A percentile compares a stretch with the other conserved stretches of the same genome.
Conservation (phyloP, 306 rosid genomes). For the Prunus salicina region DNA sequence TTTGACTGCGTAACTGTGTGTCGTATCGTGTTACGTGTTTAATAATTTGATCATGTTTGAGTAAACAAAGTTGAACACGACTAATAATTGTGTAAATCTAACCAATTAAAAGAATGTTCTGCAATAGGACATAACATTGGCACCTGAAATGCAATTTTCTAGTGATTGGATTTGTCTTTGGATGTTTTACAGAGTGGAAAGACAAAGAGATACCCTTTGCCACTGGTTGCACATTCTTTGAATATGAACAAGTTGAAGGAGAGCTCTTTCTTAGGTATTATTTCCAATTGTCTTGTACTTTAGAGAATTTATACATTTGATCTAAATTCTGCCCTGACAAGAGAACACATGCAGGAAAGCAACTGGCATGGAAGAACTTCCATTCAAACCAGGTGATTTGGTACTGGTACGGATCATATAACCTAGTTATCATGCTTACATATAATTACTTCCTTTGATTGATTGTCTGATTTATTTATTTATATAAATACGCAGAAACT, state of each 20-base stretch:
- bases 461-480: too few species aligned
- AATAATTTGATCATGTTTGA: neutral
- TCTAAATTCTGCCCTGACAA: neutral
- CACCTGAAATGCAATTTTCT: neutral
- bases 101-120: too few species aligned
- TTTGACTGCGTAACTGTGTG: neutral
- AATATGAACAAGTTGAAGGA: slow-evolving; percentile 32
- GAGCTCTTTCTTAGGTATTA: slow-evolving; percentile 33
- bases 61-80: neutral
- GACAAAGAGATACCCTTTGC: slow-evolving; percentile 39
- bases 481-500: slow-evolving; percentile 35
- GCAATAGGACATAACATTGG: neutral
- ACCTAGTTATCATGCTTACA: neutral
- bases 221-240: slow-evolving; percentile 40
- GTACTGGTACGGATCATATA: slow-evolving; percentile 31
- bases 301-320: neutral
- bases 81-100: neutral
- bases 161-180: neutral
- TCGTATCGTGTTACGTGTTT: neutral
- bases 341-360: slow-evolving; percentile 38
- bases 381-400: slow-evolving; percentile 54
- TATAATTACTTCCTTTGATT: neutral
- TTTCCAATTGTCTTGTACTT: too few species aligned
- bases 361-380: slow-evolving; percentile 49
- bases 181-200: slow-evolving; percentile 41